Evolutionary conservation across 2,329 filamentous ascomycete species (phyloP).

Genomic region (Xenoacremonium recifei): DNA sequence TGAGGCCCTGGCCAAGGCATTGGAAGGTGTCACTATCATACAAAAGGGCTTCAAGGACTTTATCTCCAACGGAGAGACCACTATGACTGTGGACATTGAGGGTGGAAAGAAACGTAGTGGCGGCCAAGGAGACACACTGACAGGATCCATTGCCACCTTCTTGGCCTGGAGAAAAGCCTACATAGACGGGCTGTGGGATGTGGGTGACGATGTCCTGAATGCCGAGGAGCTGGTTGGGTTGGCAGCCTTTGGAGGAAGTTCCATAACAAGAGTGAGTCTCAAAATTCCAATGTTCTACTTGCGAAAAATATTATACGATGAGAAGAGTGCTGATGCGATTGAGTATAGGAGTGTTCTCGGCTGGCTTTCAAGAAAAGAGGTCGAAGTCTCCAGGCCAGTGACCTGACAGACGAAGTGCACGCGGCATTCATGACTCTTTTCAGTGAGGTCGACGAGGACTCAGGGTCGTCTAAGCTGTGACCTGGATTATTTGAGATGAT

Average conservation of each 20-base stretch:
- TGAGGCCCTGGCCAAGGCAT: slow-evolving; percentile 66
- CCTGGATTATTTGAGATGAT: not conserved
- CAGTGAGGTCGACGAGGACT: slow-evolving; percentile 61
- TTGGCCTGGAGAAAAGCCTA: slow-evolving; percentile 88
- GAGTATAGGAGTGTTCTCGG: slow-evolving; percentile 70
- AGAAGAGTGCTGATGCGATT: too few species aligned
- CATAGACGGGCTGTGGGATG: slow-evolving; percentile 74
- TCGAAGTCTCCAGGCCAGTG: slow-evolving; percentile 85
- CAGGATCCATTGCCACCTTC: slow-evolving; percentile 84
- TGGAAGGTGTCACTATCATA: slow-evolving; percentile 86
- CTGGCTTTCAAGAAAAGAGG: slow-evolving; percentile 84
- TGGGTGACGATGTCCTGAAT: slow-evolving; percentile 44
- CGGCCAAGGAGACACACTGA: slow-evolving; percentile 93
- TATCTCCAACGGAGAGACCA: slow-evolving; percentile 76
- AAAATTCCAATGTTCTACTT: too few species aligned
- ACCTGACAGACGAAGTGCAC: slow-evolving; percentile 89
- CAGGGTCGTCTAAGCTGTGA: slow-evolving; percentile 35
- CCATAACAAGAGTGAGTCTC: slow-evolving; percentile 72
- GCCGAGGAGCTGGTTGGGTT: slow-evolving; percentile 66
- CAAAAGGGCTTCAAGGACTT: slow-evolving; percentile 85
- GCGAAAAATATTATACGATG: too few species aligned
- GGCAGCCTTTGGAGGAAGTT: slow-evolving; percentile 82
- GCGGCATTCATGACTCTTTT: slow-evolving; percentile 76
- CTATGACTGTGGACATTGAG: slow-evolving; percentile 71
- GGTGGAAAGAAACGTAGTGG: slow-evolving; percentile 89